Percentiles rank a stretch among this genome's conserved stretches.
phyloP scores from a whole-genome alignment of 2,329 filamentous ascomycete species.

The Cordyceps cicadae region DNA sequence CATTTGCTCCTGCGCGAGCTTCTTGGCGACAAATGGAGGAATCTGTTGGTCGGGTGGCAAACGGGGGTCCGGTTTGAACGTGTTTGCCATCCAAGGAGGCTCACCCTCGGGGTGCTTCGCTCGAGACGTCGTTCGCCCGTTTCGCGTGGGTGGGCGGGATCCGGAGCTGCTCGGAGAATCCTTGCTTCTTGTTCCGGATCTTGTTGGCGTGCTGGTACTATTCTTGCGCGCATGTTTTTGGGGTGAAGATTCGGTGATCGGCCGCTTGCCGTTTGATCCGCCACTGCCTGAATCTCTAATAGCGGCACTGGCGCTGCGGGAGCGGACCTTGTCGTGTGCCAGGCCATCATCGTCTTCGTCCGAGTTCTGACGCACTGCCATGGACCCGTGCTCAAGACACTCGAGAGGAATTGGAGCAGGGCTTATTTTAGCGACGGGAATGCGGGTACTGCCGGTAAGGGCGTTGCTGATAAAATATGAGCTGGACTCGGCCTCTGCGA shows the following conservation, averaged over 20 bases:
- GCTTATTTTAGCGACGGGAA: constrained; percentile 76
- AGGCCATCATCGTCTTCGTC: constrained; percentile 48
- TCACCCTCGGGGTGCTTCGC: constrained; percentile 79
- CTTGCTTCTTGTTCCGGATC: constrained; percentile 55
- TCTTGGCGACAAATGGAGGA: constrained; percentile 83
- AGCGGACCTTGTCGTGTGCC: constrained; percentile 52
- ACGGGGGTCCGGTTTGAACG: constrained; percentile 92
- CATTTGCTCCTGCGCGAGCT: constrained; percentile 91
- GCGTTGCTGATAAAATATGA: constrained; percentile 44
- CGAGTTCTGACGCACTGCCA: constrained; percentile 51
- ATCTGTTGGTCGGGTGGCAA: constrained; percentile 93
- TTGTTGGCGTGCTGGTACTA: constrained; percentile 30
- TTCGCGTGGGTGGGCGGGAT: constrained; percentile 55
- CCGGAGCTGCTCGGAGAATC: constrained; percentile 34
- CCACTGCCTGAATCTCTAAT: constrained; percentile 21
- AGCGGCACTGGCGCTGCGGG: constrained; percentile 61
- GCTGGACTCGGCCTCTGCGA: constrained; percentile 50
- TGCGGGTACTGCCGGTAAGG: constrained; percentile 63
- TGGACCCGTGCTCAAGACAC: constrained; percentile 65
- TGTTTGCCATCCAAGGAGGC: constrained; percentile 87
- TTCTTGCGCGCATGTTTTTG: constrained; percentile 41
- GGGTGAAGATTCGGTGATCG: constrained; percentile 43
- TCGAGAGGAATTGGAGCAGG: constrained; percentile 65
- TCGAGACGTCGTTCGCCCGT: constrained; percentile 41
- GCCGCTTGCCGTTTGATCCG: constrained; percentile 30